Percentiles rank a stretch among this genome's conserved stretches.
Conservation (phyloP, 2,329 filamentous ascomycete genomes). For the Blastomyces gilchristii region DNA sequence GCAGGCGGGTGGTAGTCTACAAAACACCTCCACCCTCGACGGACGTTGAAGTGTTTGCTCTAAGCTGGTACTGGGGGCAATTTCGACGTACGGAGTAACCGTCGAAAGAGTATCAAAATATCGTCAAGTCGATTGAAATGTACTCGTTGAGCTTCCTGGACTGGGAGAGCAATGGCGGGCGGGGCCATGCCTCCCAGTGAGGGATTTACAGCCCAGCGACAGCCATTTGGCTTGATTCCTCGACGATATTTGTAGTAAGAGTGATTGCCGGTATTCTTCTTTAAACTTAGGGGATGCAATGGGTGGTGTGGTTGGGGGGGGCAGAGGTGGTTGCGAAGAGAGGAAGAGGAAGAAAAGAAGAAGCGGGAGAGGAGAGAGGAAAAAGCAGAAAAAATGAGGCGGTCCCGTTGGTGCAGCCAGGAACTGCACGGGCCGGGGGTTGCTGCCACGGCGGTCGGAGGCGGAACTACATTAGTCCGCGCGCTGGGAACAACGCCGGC, state of each 20-base stretch:
- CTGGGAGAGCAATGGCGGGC: conserved; percentile 38
- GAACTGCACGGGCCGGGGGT: not conserved
- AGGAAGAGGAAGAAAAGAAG: conserved; percentile 17
- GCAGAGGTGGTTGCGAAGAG: conserved; percentile 16
- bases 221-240: conserved; percentile 62
- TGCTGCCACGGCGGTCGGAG: conserved; percentile 9
- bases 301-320: conserved; percentile 18
- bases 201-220: conserved; percentile 84
- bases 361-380: conserved; percentile 16
- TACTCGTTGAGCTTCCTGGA: conserved; percentile 76
- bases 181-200: conserved; percentile 52
- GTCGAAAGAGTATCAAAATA: conserved; percentile 46
- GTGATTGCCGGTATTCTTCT: conserved; percentile 20
- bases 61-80: conserved; percentile 41
- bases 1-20: conserved; percentile 10
- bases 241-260: conserved; percentile 52
- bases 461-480: conserved; percentile 10
- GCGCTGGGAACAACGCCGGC: not conserved
- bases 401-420: not conserved
- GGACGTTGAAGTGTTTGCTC: conserved; percentile 32
- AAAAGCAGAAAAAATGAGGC: conserved; percentile 11
- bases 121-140: conserved; percentile 45
- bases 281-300: conserved; percentile 18
- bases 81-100: conserved; percentile 47
- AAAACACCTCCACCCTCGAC: conserved; percentile 29